phyloP scores from a whole-genome alignment of 2,329 filamentous ascomycete genomes.

The Domatiomyces globalis region DNA sequence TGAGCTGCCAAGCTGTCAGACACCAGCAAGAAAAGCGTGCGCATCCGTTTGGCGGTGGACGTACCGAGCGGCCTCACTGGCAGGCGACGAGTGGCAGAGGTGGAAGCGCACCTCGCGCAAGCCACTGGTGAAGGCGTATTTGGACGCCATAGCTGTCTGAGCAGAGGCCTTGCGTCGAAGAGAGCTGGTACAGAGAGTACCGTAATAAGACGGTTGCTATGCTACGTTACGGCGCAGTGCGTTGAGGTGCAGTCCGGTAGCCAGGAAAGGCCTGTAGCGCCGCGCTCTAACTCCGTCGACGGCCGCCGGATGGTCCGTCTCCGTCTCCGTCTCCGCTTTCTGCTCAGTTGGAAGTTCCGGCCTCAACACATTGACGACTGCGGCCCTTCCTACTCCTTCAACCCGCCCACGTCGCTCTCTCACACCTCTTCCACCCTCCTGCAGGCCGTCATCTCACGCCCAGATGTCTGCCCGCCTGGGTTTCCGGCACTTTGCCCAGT shows the following conservation, averaged over 20 bases:
- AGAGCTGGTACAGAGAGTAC: no score
- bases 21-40: not conserved
- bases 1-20: slow-evolving; percentile 41
- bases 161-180: not conserved
- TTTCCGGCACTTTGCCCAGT: slow-evolving; percentile 40
- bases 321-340: slow-evolving; percentile 1
- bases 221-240: no score
- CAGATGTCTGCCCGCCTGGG: slow-evolving; percentile 44
- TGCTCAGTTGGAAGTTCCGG: not conserved
- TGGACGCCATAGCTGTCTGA: slow-evolving; percentile 58
- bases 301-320: no score
- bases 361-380: not conserved
- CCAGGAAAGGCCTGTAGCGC: not conserved
- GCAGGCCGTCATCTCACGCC: no score
- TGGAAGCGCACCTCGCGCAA: slow-evolving; percentile 95
- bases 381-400: not conserved
- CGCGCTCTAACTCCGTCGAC: no score
- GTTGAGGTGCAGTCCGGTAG: not conserved
- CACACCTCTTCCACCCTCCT: not conserved
- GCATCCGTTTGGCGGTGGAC: slow-evolving; percentile 18
- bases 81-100: slow-evolving; percentile 87
- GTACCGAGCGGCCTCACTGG: slow-evolving; percentile 79
- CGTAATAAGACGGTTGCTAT: not conserved
- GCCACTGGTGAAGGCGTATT: slow-evolving; percentile 78
- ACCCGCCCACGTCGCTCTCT: slow-evolving; percentile 3